These are phyloP conservation scores for Puccinia polysora DNA, from an alignment of 1,284 basidiomycete genomes.

Conservation along the genomic window DNA sequence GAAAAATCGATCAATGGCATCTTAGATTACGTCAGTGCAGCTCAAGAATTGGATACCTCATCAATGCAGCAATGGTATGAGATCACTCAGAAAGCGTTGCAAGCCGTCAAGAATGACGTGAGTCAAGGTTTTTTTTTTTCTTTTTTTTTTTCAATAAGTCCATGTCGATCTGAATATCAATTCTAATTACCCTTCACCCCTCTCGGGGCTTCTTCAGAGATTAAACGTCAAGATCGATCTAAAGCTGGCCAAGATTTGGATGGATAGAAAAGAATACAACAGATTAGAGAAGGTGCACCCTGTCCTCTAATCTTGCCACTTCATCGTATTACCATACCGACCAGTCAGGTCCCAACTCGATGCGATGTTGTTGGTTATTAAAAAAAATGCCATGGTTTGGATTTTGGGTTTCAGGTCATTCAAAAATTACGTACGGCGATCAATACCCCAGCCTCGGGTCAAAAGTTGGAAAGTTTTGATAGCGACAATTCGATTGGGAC, in stretches of 20 bases:
- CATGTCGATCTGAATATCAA: neutral
- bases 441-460: conserved; percentile 8
- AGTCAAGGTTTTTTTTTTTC: conserved; percentile 46
- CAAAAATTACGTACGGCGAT: conserved; percentile 37
- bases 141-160: neutral
- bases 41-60: conserved; percentile 73
- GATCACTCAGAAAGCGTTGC: conserved; percentile 79
- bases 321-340: too few species aligned
- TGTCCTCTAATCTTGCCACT: too few species aligned
- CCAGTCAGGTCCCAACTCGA: too few species aligned
- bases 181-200: neutral
- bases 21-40: conserved; percentile 88
- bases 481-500: conserved; percentile 85
- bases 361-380: neutral
- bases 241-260: conserved; percentile 95
- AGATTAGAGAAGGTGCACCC: conserved; percentile 69
- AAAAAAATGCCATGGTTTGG: neutral
- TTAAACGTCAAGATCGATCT: conserved; percentile 91
- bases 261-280: conserved; percentile 84
- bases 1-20: conserved; percentile 99
- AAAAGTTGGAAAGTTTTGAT: conserved; percentile 50
- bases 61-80: conserved; percentile 92
- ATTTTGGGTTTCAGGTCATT: conserved; percentile 34
- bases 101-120: conserved; percentile 93
- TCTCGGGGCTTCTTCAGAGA: conserved; percentile 58